A percentile compares a stretch with the other conserved stretches of the same genome.
These are phyloP conservation scores for Pleurotus cornucopiae DNA, from an alignment of 768 basidiomycete genomes.

Conservation along the genomic window DNA sequence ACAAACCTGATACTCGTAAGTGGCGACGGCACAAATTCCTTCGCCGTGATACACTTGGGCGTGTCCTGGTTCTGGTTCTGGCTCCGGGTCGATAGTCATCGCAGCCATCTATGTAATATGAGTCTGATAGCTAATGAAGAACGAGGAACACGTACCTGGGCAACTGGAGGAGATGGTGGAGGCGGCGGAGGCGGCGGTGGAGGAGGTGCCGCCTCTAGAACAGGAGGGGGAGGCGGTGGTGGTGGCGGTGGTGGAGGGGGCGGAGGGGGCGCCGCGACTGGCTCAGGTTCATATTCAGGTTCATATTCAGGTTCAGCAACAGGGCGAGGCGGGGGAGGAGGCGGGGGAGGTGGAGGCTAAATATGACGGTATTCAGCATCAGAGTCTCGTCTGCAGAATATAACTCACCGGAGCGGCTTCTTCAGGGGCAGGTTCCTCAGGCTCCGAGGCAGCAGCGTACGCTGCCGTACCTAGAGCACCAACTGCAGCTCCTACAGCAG, in stretches of 20 bases:
- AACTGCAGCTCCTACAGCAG: slow-evolving; percentile 28
- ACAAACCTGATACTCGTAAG: slow-evolving; percentile 75
- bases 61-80: slow-evolving; percentile 19
- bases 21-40: slow-evolving; percentile 69
- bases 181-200: slow-evolving; percentile 40
- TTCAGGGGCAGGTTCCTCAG: slow-evolving; percentile 11
- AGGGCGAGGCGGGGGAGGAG: slow-evolving; percentile 26
- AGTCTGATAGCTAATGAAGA: not conserved
- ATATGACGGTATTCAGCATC: not conserved
- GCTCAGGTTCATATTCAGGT: slow-evolving; percentile 21
- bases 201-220: slow-evolving; percentile 23
- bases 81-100: slow-evolving; percentile 31
- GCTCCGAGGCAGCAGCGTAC: slow-evolving; percentile 31
- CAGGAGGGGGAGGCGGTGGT: slow-evolving; percentile 24
- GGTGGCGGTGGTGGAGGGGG: slow-evolving; percentile 33
- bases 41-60: slow-evolving; percentile 14
- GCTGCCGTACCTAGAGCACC: slow-evolving; percentile 30
- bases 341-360: slow-evolving; percentile 34
- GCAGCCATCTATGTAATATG: slow-evolving; percentile 23
- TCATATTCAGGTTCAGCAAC: slow-evolving; percentile 23
- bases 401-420: not conserved
- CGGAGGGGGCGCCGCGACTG: slow-evolving; percentile 34
- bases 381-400: not conserved
- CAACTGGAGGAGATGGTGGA: slow-evolving; percentile 40
- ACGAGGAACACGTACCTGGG: slow-evolving; percentile 22